Evolutionary conservation across 495 filamentous ascomycete genomes (phyloP).

Genomic region (Apodospora peruviana): DNA sequence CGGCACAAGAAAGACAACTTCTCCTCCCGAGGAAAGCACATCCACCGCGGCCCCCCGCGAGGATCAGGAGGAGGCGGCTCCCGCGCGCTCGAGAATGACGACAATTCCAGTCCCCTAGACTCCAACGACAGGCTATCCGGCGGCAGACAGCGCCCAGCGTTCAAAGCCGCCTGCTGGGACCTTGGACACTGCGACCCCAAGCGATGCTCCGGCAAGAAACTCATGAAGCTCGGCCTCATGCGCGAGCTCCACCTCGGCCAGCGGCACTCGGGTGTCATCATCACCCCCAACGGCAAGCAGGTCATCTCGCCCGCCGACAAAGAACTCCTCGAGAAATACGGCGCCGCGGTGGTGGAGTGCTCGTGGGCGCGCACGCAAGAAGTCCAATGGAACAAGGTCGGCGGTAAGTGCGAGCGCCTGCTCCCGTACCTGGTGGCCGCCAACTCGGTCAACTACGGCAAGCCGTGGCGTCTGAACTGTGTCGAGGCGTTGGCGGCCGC

Average conservation of each 20-base stretch:
- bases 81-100: conserved; percentile 20
- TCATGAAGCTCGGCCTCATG: conserved; percentile 91
- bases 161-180: conserved; percentile 96
- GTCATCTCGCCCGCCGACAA: conserved; percentile 76
- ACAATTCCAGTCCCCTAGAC: conserved; percentile 22
- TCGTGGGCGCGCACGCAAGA: conserved; percentile 91
- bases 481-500: conserved; percentile 89
- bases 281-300: conserved; percentile 88
- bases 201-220: conserved; percentile 87
- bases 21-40: conserved; percentile 59
- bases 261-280: conserved; percentile 81
- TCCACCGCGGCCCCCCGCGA: conserved; percentile 34
- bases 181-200: conserved; percentile 96
- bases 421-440: conserved; percentile 94
- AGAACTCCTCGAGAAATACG: conserved; percentile 75
- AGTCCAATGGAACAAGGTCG: conserved; percentile 84
- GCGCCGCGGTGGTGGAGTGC: conserved; percentile 94
- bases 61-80: conserved; percentile 6
- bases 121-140: conserved; percentile 24
- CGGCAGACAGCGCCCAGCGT: conserved; percentile 49
- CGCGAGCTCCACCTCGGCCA: conserved; percentile 87
- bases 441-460: conserved; percentile 95
- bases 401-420: conserved; percentile 89
- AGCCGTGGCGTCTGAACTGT: conserved; percentile 90
- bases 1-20: conserved; percentile 92